phyloP scores from a whole-genome alignment of 768 basidiomycete species.

The Russula abietina region DNA sequence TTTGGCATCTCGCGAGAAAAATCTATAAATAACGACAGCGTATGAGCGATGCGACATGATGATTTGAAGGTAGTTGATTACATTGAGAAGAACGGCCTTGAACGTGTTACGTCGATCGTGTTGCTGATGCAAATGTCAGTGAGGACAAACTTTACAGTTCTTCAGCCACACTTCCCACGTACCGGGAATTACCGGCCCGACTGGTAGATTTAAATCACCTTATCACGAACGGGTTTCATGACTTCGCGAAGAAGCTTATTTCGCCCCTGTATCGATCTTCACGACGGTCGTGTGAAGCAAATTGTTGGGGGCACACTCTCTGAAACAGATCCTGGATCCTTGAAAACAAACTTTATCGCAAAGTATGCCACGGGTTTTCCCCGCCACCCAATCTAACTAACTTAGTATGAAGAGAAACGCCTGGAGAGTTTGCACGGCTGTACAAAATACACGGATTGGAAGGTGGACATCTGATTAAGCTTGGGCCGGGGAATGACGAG shows the following conservation, averaged over 20 bases:
- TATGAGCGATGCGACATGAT: not conserved
- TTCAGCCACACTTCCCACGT: constrained; percentile 41
- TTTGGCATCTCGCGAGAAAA: constrained; percentile 60
- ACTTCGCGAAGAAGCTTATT: constrained; percentile 45
- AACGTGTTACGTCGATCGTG: constrained; percentile 28
- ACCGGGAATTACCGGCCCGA: constrained; percentile 10
- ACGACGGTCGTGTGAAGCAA: constrained; percentile 94
- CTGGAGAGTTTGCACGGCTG: constrained; percentile 72
- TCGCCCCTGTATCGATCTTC: constrained; percentile 94
- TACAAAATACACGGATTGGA: constrained; percentile 63
- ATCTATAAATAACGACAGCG: not conserved
- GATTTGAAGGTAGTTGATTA: constrained; percentile 25
- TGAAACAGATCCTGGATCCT: constrained; percentile 47
- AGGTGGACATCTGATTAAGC: constrained; percentile 95
- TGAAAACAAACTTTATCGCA: constrained; percentile 89
- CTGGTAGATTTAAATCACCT: too few relatives aligned
- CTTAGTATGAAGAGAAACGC: constrained; percentile 51
- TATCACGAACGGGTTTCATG: too few relatives aligned
- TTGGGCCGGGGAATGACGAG: constrained; percentile 82
- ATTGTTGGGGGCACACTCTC: constrained; percentile 94
- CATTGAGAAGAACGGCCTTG: constrained; percentile 35
- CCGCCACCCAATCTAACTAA: constrained; percentile 12
- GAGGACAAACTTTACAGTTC: constrained; percentile 37
- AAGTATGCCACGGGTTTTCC: constrained; percentile 44
- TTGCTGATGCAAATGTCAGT: constrained; percentile 30